Evolutionary conservation across 1,284 basidiomycete species (phyloP).

Genomic region (Rhodotorula mucilaginosa): DNA sequence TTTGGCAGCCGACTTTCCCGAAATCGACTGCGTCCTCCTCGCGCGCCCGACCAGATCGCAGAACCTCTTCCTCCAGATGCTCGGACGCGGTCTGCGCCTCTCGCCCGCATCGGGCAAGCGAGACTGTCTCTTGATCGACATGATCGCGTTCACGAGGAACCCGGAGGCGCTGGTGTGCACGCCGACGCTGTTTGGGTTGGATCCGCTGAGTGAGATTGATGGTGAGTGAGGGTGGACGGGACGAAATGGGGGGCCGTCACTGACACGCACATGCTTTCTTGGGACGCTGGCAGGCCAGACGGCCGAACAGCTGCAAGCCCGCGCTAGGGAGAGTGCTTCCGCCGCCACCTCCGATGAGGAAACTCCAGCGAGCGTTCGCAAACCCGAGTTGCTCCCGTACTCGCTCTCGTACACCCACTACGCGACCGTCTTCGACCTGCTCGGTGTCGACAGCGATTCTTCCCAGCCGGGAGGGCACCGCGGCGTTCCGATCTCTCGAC

Average conservation of each 20-base stretch:
- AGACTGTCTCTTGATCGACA: slow-evolving; percentile 87
- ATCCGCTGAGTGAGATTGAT: slow-evolving; percentile 66
- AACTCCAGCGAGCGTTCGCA: not conserved
- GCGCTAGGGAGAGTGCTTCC: not conserved
- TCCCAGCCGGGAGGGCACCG: too few relatives aligned
- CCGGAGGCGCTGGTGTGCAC: slow-evolving; percentile 69
- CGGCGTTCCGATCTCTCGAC: not conserved
- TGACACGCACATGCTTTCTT: not conserved
- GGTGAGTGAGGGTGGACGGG: slow-evolving; percentile 51
- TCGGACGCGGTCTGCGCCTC: slow-evolving; percentile 86
- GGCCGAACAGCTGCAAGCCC: not conserved
- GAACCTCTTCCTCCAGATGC: slow-evolving; percentile 93
- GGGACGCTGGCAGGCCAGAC: not conserved
- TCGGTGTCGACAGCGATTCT: not conserved
- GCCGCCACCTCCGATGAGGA: too few relatives aligned
- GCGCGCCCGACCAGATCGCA: slow-evolving; percentile 69
- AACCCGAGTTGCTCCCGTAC: not conserved
- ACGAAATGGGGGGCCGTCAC: too few relatives aligned
- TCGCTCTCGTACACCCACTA: slow-evolving; percentile 23
- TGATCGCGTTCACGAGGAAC: slow-evolving; percentile 69
- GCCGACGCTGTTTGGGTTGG: slow-evolving; percentile 83
- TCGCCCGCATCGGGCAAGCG: slow-evolving; percentile 76
- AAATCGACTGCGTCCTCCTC: slow-evolving; percentile 82
- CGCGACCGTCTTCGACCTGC: slow-evolving; percentile 25
- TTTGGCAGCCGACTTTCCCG: slow-evolving; percentile 28